These are phyloP conservation scores for Sphenostylis stenocarpa DNA, from an alignment of 306 rosid genomes.

Conservation along the genomic window DNA sequence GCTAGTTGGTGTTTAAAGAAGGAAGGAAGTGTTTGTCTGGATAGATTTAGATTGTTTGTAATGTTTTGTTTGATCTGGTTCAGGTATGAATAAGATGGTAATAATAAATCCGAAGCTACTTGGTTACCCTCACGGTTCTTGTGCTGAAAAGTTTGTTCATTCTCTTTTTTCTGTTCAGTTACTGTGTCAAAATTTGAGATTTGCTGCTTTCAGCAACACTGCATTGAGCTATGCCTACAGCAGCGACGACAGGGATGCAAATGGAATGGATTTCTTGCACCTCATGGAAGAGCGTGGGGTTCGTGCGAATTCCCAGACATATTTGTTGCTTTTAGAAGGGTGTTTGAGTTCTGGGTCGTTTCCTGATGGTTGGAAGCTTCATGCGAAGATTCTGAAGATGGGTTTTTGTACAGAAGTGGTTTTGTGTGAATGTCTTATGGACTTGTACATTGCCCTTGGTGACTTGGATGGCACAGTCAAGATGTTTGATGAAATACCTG, in stretches of 20 bases:
- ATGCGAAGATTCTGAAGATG: conserved; percentile 64
- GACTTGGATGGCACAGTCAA: conserved; percentile 49
- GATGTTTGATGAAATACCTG: conserved; percentile 61
- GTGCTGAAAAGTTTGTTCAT: neutral
- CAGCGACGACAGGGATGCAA: conserved; percentile 37
- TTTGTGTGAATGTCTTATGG: conserved; percentile 51
- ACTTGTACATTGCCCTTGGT: conserved; percentile 48
- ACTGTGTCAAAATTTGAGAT: conserved; percentile 29
- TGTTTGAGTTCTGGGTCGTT: conserved; percentile 54
- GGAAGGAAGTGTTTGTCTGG: neutral
- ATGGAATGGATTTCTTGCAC: conserved; percentile 55
- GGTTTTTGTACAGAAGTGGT: conserved; percentile 53
- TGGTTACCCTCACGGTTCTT: neutral
- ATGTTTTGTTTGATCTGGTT: neutral
- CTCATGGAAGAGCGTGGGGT: conserved; percentile 65
- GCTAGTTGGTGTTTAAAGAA: neutral
- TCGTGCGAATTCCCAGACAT: conserved; percentile 73
- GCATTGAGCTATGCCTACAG: conserved; percentile 40
- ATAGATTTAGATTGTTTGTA: conserved; percentile 1
- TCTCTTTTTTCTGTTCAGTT: conserved; percentile 38
- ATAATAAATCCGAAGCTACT: conserved; percentile 29
- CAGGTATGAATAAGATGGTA: conserved; percentile 97
- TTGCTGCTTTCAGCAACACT: conserved; percentile 43
- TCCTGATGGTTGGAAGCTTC: conserved; percentile 59
- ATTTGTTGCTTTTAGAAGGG: conserved; percentile 70